phyloP scores from a whole-genome alignment of 768 basidiomycete genomes.

The Rhizopogon salebrosus region DNA sequence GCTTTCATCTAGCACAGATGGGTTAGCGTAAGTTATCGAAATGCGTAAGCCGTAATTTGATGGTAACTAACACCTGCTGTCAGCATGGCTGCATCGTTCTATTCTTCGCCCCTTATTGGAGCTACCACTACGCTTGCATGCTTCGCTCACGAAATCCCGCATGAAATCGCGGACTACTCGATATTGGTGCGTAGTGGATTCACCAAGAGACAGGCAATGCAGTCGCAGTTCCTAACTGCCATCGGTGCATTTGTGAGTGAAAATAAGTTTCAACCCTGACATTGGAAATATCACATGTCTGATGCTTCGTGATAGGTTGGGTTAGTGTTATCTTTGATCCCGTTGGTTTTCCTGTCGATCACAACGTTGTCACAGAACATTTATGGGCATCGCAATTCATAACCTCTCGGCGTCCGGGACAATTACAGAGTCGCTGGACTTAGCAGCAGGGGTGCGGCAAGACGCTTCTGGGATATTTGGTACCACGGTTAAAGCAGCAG shows the following conservation, averaged over 20 bases:
- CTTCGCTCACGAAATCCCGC: constrained; percentile 93
- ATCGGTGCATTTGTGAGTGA: constrained; percentile 78
- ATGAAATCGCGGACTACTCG: constrained; percentile 97
- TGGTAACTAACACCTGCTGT: constrained; percentile 1
- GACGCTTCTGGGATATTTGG: constrained; percentile 75
- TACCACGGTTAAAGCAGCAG: constrained; percentile 72
- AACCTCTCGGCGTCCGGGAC: constrained; percentile 55
- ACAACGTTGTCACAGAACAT: constrained; percentile 46
- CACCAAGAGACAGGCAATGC: constrained; percentile 89
- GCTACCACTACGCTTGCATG: constrained; percentile 94
- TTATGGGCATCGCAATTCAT: constrained; percentile 84
- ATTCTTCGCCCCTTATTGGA: constrained; percentile 89
- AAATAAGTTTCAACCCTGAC: constrained; percentile 7
- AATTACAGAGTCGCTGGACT: constrained; percentile 42
- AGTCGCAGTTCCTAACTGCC: constrained; percentile 87
- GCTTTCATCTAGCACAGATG: constrained; percentile 66
- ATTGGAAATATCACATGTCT: constrained; percentile 13
- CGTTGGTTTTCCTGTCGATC: background rate
- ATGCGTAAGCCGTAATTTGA: background rate
- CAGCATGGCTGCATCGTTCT: constrained; percentile 95
- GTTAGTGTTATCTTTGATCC: constrained; percentile 14
- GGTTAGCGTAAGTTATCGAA: constrained; percentile 67
- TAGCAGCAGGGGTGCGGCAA: constrained; percentile 75
- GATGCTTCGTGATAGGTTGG: constrained; percentile 28
- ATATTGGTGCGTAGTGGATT: constrained; percentile 88